Evolutionary conservation across 768 basidiomycete species (phyloP), one percentile per base, ranked within the genome.

Genomic region (Infundibulicybe gibba): DNA sequence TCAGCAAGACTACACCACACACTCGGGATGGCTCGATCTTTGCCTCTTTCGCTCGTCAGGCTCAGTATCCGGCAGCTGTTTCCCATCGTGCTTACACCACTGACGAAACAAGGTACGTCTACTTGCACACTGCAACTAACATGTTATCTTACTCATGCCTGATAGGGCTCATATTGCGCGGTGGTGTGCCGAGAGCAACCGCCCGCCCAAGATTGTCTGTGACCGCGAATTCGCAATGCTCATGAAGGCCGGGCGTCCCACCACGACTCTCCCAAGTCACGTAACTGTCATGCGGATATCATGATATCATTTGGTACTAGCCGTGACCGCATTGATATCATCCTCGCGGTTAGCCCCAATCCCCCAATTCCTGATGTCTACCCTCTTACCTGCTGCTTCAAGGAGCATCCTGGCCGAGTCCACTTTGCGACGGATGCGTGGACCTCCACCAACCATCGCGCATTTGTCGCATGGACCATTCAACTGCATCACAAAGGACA

Each of bases 361-460:
- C 19, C 9, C 30, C 32, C 25, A 12, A n/a, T n/a, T 25, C 20
- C 17, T 32, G 10, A 32, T 8, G 25, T n/a, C 31, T 15, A 21
- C 21, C 38, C 16, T 30, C 6, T 6, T 25, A 32, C 37, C 20
- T 40, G 16, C 43, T 19, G 21, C 21, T 14, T 15, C 13, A 40
- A 48, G 47, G 40, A 33, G 30, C 32, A 42, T 9, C 6, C 41
- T 34, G 41, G 65, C 9, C 38, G 44, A 1, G 15, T 69, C 5
- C 62, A 52, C 40, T 67, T 68, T 43, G 54, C 55, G 0, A 65
- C 63, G 0, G 65, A 69, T 47, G 55, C 57, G 0, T 71, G 66
- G 67, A 66, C 62, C 0, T 65, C 62, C 1, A 57, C 63, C 0
- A 69, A 69, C 47, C 65, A 68, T 21, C 40, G 49, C 0, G 60